Evolutionary conservation across 1,284 basidiomycete genomes (phyloP).

Genomic region (Ganoderma lucidum): DNA sequence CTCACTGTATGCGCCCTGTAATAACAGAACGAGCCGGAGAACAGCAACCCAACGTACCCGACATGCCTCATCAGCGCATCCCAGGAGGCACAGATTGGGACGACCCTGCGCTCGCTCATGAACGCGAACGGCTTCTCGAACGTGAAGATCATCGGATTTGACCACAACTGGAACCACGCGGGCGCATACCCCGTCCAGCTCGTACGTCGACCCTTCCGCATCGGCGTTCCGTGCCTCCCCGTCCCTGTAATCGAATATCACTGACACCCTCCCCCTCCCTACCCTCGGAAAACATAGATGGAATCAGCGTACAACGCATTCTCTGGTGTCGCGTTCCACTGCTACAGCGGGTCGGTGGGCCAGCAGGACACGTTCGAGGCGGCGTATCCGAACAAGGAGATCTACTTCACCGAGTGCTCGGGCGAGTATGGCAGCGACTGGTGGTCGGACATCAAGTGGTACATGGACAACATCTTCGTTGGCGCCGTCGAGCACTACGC

Average conservation of each 20-base stretch:
- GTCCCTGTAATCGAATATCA: neutral
- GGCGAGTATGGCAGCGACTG: slow-evolving; percentile 65
- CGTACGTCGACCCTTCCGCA: slow-evolving; percentile 37
- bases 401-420: slow-evolving; percentile 60
- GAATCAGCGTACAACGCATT: slow-evolving; percentile 52
- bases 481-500: slow-evolving; percentile 56
- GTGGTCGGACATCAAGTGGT: slow-evolving; percentile 85
- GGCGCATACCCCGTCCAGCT: slow-evolving; percentile 55
- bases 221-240: neutral
- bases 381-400: slow-evolving; percentile 53
- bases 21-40: slow-evolving; percentile 58
- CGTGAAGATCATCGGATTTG: slow-evolving; percentile 54
- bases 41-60: slow-evolving; percentile 53
- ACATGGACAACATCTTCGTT: slow-evolving; percentile 71
- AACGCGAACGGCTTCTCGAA: slow-evolving; percentile 50
- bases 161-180: slow-evolving; percentile 58
- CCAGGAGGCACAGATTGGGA: slow-evolving; percentile 51
- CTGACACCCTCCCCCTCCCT: neutral
- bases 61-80: slow-evolving; percentile 46
- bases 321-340: slow-evolving; percentile 57
- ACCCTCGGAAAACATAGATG: slow-evolving; percentile 44
- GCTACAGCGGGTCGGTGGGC: slow-evolving; percentile 50
- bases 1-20: slow-evolving; percentile 1
- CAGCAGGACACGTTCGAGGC: slow-evolving; percentile 53
- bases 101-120: slow-evolving; percentile 50